phyloP scores from a whole-genome alignment of 192 early-diverging fungal species.

The Coemansia sp. region DNA sequence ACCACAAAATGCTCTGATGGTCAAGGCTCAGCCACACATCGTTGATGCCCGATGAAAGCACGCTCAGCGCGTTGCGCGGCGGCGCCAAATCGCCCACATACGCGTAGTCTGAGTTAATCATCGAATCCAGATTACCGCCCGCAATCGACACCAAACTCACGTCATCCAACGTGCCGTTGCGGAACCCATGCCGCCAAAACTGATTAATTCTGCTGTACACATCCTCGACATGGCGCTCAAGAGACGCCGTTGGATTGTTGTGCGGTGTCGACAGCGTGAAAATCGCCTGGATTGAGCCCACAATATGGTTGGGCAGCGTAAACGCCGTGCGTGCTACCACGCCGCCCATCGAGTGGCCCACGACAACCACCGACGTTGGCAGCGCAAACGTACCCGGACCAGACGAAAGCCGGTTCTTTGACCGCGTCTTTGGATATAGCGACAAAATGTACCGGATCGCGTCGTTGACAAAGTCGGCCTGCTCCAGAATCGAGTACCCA shows the following conservation, averaged over 20 bases:
- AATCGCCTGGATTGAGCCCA: slow-evolving; percentile 74
- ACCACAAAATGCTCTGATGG: slow-evolving; percentile 89
- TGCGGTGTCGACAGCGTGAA: slow-evolving; percentile 91
- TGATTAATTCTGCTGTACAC: slow-evolving; percentile 68
- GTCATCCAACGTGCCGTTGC: slow-evolving; percentile 47
- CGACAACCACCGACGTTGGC: slow-evolving; percentile 75
- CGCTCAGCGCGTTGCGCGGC: slow-evolving; percentile 68
- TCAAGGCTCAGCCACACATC: slow-evolving; percentile 86
- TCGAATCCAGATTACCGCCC: slow-evolving; percentile 83
- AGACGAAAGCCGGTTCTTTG: slow-evolving; percentile 11
- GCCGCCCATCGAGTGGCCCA: slow-evolving; percentile 96
- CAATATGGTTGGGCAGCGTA: slow-evolving; percentile 65
- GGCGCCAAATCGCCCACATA: slow-evolving; percentile 69
- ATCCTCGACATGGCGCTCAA: slow-evolving; percentile 58
- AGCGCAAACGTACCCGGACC: slow-evolving; percentile 40
- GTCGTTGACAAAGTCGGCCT: slow-evolving; percentile 83
- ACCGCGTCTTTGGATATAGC: slow-evolving; percentile 59
- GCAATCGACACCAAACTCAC: slow-evolving; percentile 85
- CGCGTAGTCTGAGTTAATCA: slow-evolving; percentile 76
- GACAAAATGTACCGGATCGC: slow-evolving; percentile 75
- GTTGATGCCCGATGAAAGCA: slow-evolving; percentile 75
- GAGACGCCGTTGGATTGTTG: slow-evolving; percentile 70
- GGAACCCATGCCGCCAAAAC: slow-evolving; percentile 65
- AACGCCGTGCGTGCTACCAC: slow-evolving; percentile 84
- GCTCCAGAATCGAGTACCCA: slow-evolving; percentile 75